Base-by-base conservation (phyloP, 2,329 filamentous ascomycete genomes). In the Apiospora malaysiana region DNA sequence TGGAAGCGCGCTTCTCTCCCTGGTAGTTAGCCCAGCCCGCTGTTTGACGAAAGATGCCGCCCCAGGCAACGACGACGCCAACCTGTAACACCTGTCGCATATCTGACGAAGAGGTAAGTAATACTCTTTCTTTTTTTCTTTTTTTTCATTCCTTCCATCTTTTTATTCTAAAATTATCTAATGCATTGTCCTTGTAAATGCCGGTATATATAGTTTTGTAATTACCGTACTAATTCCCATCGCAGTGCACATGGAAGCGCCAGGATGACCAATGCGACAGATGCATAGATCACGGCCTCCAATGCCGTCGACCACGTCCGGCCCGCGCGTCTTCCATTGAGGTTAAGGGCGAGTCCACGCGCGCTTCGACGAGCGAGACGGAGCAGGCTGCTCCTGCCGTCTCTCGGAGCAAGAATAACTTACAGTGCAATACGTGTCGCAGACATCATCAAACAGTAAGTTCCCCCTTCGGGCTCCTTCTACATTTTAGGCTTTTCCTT, bases 381-480 rank as follows among this genome's bases (percentile, higher is more conserved):
- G 56, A 63, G 32, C 32, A 18, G 21, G 56, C 56, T 14, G 18
- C 32, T 40, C 18, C 51, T 37, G 27, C 51, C 8, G 3, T 37
- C 4, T 37, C 10, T 21, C 66, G 66, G 16, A 46, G 32, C 10
- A 23, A 23, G 16, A 46, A 47, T 7, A 23, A 12, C 10, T 43
- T 46, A 16, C 46, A 47, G 1, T 68, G 66, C 66, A 43, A 68
- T 23, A 68, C 66, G 21, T 68, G 66, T 47, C 66, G 66, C 21
- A 27, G 43, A 8, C 66, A 68, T 8, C 66, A 68, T 23, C 43
- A 46, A 43, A 68, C 66, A 32, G 66, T 68, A 21, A 32, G 66
- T 47, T 6, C 7, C 7, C n/a, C 7, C 9, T n/a, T 18, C 14
- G n/a, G n/a, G 23, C n/a, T 27, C 10, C 18, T 42, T 21, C 16